Base-by-base conservation (phyloP, 2,329 filamentous ascomycete species). In the Colletotrichum lini region DNA sequence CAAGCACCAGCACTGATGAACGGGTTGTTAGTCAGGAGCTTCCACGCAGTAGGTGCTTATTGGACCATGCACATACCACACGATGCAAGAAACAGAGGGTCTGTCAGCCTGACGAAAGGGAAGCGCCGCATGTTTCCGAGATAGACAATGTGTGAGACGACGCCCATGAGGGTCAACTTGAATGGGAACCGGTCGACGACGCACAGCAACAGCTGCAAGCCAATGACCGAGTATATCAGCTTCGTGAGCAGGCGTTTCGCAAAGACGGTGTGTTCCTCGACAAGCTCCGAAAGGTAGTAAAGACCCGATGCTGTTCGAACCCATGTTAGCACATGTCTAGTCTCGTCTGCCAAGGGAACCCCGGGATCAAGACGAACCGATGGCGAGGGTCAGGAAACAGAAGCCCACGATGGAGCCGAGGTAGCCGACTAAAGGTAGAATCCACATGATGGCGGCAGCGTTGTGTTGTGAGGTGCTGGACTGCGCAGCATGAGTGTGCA, bases 201-300 rank as follows among this genome's bases (percentile, higher is more conserved):
- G 78, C 91, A 91, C 12, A 98, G 90, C 4, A 96, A 83, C 12
- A 91, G 72, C 80, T 98, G 96, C 8, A 95, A 80, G 40, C 78
- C 88, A 72, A 98, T 92, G 74, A 98, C 90, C 73, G 84, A 85
- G 84, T 98, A 98, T 77, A 98, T 98, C 67, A 98, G 86, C 52
- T 90, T 91, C 44, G 89, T 93, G 63, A 99, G 87, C n/a, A 98
- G 85, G 68, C 92, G 94, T 80, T 97, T 97, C 15, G 95, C 93
- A 73, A 97, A 83, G 13, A 98, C 96, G 4, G 96, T 98, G 80
- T 99, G 96, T 82, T 99, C 96, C 84, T 99, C 96, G 72, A 99
- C 96, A 16, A 98, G 91, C 82, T 99, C 96, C 30, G 96, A 98
- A 65, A 99, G 92, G 82, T 99, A 99, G 85, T 99, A 99, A 35